Conservation (phyloP, 164 flowering plant species). For the Piper betle region DNA sequence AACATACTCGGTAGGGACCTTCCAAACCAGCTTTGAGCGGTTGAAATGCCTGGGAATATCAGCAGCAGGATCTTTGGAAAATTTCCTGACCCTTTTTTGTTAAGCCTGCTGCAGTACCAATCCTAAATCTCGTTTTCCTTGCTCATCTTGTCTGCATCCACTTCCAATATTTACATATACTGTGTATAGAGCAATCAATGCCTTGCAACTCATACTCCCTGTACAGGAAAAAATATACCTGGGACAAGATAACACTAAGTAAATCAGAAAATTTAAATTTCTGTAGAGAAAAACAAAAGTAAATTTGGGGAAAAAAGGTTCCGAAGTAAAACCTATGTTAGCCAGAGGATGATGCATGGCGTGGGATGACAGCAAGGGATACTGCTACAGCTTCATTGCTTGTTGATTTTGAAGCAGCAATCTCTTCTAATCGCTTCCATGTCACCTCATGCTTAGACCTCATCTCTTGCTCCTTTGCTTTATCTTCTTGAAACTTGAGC, state of each 20-base stretch:
- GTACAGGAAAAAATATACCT: slow-evolving; percentile 9
- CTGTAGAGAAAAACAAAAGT: not conserved
- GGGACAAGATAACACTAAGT: slow-evolving; percentile 13
- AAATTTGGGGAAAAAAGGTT: slow-evolving; percentile 2
- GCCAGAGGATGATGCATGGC: slow-evolving; percentile 9
- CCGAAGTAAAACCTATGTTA: slow-evolving; percentile 4
- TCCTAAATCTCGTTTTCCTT: slow-evolving; percentile 2
- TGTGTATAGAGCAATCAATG: slow-evolving; percentile 6
- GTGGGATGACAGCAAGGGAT: slow-evolving; percentile 8
- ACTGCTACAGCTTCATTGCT: slow-evolving; percentile 42
- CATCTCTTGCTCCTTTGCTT: slow-evolving; percentile 31
- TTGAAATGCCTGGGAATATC: not conserved
- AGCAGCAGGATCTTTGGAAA: not conserved
- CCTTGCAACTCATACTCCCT: slow-evolving; percentile 6
- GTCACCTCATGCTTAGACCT: slow-evolving; percentile 35
- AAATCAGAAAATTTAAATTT: slow-evolving; percentile 7
- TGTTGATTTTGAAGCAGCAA: slow-evolving; percentile 41
- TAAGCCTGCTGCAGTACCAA: slow-evolving; percentile 7
- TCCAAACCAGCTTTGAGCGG: not conserved
- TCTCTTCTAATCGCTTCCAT: slow-evolving; percentile 65
- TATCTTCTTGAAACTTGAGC: slow-evolving; percentile 51
- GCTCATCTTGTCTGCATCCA: not conserved
- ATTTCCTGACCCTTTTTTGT: not conserved
- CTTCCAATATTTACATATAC: slow-evolving; percentile 12
- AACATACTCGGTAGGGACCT: slow-evolving; percentile 3